A percentile compares a stretch with the other conserved stretches of the same genome.
These are phyloP conservation scores for Cichorium intybus DNA, from an alignment of 140 eudicot genomes.

Conservation along the genomic window DNA sequence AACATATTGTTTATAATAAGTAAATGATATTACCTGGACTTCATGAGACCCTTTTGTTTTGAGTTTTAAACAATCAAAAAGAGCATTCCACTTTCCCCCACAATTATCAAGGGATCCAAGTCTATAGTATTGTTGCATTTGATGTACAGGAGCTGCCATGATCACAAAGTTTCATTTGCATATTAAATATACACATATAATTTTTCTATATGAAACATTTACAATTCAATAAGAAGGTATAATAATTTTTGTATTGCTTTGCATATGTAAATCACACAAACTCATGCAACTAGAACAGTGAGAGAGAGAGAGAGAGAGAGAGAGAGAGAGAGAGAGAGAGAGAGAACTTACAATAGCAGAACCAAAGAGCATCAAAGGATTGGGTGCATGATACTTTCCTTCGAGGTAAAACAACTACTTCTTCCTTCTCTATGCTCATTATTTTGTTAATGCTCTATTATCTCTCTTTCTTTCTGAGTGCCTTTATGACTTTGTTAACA, in stretches of 20 bases:
- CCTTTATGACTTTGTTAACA: background rate
- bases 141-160: slow-evolving; percentile 92
- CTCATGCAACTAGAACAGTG: background rate
- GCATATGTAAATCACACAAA: background rate
- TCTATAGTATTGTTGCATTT: slow-evolving; percentile 95
- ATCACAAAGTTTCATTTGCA: slow-evolving; percentile 13
- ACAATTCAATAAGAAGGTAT: background rate
- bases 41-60: slow-evolving; percentile 79
- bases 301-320: background rate
- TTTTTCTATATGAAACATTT: too few species aligned
- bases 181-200: background rate
- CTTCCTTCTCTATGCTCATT: slow-evolving; percentile 54
- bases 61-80: slow-evolving; percentile 75
- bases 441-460: background rate
- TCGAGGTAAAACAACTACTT: slow-evolving; percentile 30
- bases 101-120: slow-evolving; percentile 86
- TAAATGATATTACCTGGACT: slow-evolving; percentile 49
- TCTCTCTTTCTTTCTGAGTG: background rate
- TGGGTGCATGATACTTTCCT: slow-evolving; percentile 63
- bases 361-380: slow-evolving; percentile 83
- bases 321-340: slow-evolving; percentile 1
- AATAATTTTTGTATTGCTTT: background rate
- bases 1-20: background rate
- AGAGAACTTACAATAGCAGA: slow-evolving; percentile 72
- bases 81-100: slow-evolving; percentile 62